Base-by-base conservation (phyloP, 345 rosid species). In the Hirschfeldia incana region DNA sequence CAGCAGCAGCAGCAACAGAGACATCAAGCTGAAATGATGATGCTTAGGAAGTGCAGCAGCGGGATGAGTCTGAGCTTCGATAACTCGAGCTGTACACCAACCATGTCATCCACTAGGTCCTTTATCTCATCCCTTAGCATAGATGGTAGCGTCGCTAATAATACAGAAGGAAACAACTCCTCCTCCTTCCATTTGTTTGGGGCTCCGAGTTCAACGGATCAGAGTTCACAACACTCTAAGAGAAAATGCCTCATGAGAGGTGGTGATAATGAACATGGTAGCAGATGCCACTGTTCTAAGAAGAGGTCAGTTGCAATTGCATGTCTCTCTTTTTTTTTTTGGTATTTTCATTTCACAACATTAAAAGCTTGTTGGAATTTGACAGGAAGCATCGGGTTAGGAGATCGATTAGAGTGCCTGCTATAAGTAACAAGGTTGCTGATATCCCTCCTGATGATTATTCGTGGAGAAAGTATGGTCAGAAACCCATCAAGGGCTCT, bases 381-480 rank as follows among this genome's bases (percentile, higher is more conserved):
- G 72, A 36, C 60, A 89, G 97, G 85, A 91, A 89, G 83, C 83
- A 84, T 69, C 84, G 89, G 74, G 73, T 89, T 59, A 89, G 87
- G 81, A 89, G 90, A 83, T 85, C 94, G 16, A 89, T 91, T 4
- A 88, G 86, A 83, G 92, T 89, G 42, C 97, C 94, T 70, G 97
- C 97, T 30, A 87, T 89, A 55, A 91, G 97, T 73, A 88, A 89
- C 87, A 91, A 87, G 86, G 84, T 89, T 62, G 94, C 97, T 59
- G 94, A 91, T 81, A 89, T 89, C 68, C 97, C 97, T 76, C 87
- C 92, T 65, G 97, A 91, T 84, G 97, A 89, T 70, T 88, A 83
- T 66, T 87, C 94, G 8, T 91, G 97, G 97, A 81, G 92, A 76
- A 91, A 91, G 76, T 91, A 91, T 76, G 97, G 97, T 32, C 97